Evolutionary conservation across 495 filamentous ascomycete species (phyloP).

Genomic region (Podospora pseudopauciseta): DNA sequence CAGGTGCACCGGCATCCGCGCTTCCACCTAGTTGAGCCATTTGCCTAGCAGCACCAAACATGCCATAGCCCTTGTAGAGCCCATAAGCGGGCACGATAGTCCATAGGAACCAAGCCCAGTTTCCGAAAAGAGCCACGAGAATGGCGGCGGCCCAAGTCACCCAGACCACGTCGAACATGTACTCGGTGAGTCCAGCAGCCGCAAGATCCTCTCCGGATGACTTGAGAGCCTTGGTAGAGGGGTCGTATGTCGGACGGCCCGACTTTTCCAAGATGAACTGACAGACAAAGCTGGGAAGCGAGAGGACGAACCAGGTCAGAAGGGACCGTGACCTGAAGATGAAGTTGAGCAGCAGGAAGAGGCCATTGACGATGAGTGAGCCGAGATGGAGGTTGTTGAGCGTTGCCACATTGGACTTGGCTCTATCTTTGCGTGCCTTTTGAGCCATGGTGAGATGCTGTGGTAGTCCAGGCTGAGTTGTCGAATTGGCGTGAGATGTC

Average conservation of each 20-base stretch:
- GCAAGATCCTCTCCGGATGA: constrained; percentile 83
- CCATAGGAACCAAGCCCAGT: constrained; percentile 76
- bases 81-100: constrained; percentile 67
- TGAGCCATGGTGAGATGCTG: constrained; percentile 52
- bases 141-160: constrained; percentile 74
- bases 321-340: constrained; percentile 66
- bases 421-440: constrained; percentile 92
- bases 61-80: constrained; percentile 62
- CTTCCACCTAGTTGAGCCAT: constrained; percentile 53
- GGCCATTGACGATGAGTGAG: constrained; percentile 60
- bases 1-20: constrained; percentile 30
- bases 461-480: background rate
- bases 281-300: constrained; percentile 68
- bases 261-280: constrained; percentile 80
- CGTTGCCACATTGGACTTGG: constrained; percentile 67
- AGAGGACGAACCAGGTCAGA: constrained; percentile 66
- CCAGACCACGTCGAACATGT: constrained; percentile 95
- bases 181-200: constrained; percentile 87
- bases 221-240: constrained; percentile 61
- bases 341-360: constrained; percentile 70
- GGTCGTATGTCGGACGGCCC: constrained; percentile 68
- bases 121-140: constrained; percentile 63
- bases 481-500: background rate
- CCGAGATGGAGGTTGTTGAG: constrained; percentile 79
- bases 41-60: constrained; percentile 61